phyloP scores from a whole-genome alignment of 805 yeast species.

The Kluyveromyces starmeri region DNA sequence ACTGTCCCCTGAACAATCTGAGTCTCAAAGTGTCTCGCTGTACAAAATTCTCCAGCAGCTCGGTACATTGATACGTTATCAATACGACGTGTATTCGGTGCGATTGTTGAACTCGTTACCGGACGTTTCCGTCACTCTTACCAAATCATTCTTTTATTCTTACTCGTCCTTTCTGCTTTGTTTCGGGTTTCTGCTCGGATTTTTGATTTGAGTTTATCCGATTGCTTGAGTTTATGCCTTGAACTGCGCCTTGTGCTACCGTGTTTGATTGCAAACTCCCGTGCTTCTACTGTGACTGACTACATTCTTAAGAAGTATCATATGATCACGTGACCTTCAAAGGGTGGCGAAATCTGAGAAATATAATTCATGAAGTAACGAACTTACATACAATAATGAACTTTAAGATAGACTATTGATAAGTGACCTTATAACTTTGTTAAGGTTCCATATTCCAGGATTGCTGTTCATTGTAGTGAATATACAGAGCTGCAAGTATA shows the following conservation, averaged over 20 bases:
- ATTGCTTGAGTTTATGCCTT: not conserved
- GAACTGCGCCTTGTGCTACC: not conserved
- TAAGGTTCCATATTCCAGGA: too few relatives aligned
- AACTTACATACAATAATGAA: too few relatives aligned
- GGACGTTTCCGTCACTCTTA: conserved; percentile 8
- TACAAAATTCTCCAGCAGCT: not conserved
- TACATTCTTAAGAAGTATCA: not conserved
- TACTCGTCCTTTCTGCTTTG: conserved; percentile 10
- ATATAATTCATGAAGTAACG: not conserved
- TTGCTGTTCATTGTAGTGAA: too few relatives aligned
- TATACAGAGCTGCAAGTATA: too few relatives aligned
- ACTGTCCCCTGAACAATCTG: too few relatives aligned
- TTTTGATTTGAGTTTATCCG: not conserved
- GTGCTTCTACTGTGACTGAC: not conserved
- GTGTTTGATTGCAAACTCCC: not conserved
- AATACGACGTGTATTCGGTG: not conserved
- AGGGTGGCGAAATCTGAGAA: not conserved
- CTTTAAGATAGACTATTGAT: too few relatives aligned
- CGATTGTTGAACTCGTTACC: not conserved
- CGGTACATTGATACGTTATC: not conserved
- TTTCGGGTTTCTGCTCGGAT: conserved; percentile 3
- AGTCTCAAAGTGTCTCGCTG: too few relatives aligned
- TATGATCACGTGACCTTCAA: not conserved
- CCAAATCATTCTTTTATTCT: conserved; percentile 11
- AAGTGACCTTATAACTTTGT: too few relatives aligned